phyloP scores from a whole-genome alignment of 768 basidiomycete genomes.

The Suillus sp. region DNA sequence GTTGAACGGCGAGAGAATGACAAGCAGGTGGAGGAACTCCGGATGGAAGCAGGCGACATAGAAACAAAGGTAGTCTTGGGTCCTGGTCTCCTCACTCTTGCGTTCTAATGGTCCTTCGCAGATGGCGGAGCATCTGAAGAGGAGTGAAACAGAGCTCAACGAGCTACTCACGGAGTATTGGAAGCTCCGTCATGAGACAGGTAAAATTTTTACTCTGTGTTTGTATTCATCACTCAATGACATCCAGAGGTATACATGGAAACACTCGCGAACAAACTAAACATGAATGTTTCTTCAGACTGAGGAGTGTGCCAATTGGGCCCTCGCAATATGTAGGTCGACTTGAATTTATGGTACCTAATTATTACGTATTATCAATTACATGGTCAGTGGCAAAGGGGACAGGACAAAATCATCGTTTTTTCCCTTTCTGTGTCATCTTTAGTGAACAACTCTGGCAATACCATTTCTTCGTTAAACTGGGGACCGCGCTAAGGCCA shows the following conservation, averaged over 20 bases:
- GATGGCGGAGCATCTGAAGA: slow-evolving; percentile 77
- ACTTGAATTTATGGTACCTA: not conserved
- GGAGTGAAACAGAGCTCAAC: slow-evolving; percentile 77
- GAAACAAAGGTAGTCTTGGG: slow-evolving; percentile 56
- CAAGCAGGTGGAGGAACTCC: slow-evolving; percentile 74
- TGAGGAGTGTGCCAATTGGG: slow-evolving; percentile 10
- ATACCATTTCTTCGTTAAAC: slow-evolving; percentile 63
- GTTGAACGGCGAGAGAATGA: slow-evolving; percentile 77
- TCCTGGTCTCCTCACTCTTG: not conserved
- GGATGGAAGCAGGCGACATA: slow-evolving; percentile 66
- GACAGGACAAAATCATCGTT: slow-evolving; percentile 20
- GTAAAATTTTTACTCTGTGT: slow-evolving; percentile 38
- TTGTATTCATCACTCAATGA: slow-evolving; percentile 5
- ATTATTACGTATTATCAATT: not conserved
- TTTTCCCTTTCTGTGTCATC: slow-evolving; percentile 38
- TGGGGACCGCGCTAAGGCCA: slow-evolving; percentile 58
- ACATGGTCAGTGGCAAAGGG: not conserved
- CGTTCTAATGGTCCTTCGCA: slow-evolving; percentile 30
- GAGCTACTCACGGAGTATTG: slow-evolving; percentile 84
- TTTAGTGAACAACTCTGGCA: slow-evolving; percentile 61
- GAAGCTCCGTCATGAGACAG: slow-evolving; percentile 75
- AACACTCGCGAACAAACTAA: slow-evolving; percentile 78
- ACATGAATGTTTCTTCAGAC: slow-evolving; percentile 48
- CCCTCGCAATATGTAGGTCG: not conserved
- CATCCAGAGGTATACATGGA: slow-evolving; percentile 82